Evolutionary conservation across 495 filamentous ascomycete species (phyloP).

Genomic region (Trichoderma erinaceum): DNA sequence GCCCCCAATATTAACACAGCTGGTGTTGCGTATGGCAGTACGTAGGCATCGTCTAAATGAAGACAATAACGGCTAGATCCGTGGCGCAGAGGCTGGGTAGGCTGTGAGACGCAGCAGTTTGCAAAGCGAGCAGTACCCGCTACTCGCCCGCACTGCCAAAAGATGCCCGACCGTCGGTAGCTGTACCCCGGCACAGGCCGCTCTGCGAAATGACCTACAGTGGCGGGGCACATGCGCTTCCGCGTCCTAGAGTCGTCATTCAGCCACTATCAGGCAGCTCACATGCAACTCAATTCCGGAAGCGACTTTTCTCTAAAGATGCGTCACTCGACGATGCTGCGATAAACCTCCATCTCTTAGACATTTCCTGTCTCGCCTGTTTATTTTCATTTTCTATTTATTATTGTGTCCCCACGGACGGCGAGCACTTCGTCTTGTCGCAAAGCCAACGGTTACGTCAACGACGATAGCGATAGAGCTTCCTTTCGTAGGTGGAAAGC

Average conservation of each 20-base stretch:
- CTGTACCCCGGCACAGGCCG: not conserved
- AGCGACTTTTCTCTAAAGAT: not conserved
- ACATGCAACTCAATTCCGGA: conserved; percentile 9
- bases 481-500: not conserved
- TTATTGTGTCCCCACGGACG: not conserved
- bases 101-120: not conserved
- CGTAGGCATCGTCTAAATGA: not conserved
- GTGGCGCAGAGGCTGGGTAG: not conserved
- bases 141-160: not conserved
- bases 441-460: conserved; percentile 4
- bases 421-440: not conserved
- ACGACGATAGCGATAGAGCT: conserved; percentile 1
- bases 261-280: not conserved
- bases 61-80: not conserved
- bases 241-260: conserved; percentile 8
- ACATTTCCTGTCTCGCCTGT: not conserved
- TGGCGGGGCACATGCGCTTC: conserved; percentile 11
- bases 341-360: not conserved
- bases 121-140: not conserved
- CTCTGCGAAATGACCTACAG: not conserved
- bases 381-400: not conserved
- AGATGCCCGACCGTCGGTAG: not conserved
- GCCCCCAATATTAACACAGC: not conserved
- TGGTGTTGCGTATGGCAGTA: conserved; percentile 8
- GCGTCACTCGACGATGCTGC: not conserved